Conservation (phyloP, 345 rosid genomes). For the Bruguiera sexangula region DNA sequence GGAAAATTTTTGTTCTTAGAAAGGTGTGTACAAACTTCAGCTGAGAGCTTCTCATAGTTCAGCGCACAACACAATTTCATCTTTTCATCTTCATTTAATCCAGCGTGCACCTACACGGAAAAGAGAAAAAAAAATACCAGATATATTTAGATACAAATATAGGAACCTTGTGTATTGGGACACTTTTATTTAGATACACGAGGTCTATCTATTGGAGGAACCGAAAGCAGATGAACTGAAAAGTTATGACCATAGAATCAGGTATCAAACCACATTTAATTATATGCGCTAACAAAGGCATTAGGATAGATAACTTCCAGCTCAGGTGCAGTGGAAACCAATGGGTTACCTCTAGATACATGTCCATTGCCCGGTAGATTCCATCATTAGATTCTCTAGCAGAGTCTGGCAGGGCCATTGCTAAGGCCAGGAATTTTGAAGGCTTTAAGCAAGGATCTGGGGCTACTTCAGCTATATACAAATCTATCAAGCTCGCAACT, state of each 20-base stretch:
- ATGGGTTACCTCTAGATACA: conserved; percentile 70
- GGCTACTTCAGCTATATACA: conserved; percentile 83
- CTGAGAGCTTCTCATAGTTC: conserved; percentile 69
- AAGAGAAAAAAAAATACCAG: conserved; percentile 1
- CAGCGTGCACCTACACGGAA: conserved; percentile 58
- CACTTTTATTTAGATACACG: too few species aligned
- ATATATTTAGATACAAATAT: not conserved
- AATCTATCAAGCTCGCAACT: conserved; percentile 69
- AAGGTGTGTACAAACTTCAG: conserved; percentile 50
- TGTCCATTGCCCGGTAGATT: conserved; percentile 66
- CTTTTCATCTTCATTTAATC: conserved; percentile 68
- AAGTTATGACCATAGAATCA: not conserved
- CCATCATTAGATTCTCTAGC: conserved; percentile 66
- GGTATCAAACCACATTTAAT: not conserved
- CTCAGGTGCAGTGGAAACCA: not conserved
- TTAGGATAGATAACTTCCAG: not conserved
- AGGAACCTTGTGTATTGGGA: too few species aligned
- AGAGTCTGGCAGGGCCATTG: conserved; percentile 58
- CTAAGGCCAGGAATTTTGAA: conserved; percentile 69
- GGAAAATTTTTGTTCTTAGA: conserved; percentile 60
- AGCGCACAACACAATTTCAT: conserved; percentile 50
- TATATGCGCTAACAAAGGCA: not conserved
- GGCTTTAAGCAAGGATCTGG: conserved; percentile 82
- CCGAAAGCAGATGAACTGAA: not conserved
- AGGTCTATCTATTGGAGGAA: not conserved